A percentile compares a stretch with the other conserved stretches of the same genome.
Conservation (phyloP, 2,329 filamentous ascomycete genomes). For the Camillea tinctor region DNA sequence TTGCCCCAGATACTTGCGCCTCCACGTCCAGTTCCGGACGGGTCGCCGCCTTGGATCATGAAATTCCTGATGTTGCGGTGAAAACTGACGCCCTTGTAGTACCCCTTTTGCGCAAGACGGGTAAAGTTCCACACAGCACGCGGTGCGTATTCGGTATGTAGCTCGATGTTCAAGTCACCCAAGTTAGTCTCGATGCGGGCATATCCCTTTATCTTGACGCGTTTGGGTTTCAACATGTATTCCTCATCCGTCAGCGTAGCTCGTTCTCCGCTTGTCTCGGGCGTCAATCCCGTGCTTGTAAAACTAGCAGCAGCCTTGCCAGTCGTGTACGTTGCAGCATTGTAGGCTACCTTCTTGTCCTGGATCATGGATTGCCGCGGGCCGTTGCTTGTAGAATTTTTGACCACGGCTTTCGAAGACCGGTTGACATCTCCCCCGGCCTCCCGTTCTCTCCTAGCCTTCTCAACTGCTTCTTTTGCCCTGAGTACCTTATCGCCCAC, state of each 20-base stretch:
- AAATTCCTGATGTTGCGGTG: constrained; percentile 94
- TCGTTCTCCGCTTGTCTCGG: constrained; percentile 83
- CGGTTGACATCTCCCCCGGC: constrained; percentile 59
- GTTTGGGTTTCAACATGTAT: constrained; percentile 89
- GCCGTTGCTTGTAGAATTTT: constrained; percentile 29
- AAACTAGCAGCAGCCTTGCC: constrained; percentile 90
- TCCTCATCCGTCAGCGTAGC: constrained; percentile 90
- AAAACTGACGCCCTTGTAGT: constrained; percentile 81
- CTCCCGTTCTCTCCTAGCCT: constrained; percentile 73
- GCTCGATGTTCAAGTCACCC: constrained; percentile 82
- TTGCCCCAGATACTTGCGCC: constrained; percentile 91
- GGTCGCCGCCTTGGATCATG: constrained; percentile 97
- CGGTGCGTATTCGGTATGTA: constrained; percentile 87
- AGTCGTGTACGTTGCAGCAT: constrained; percentile 87
- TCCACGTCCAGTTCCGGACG: constrained; percentile 87
- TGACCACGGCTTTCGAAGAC: constrained; percentile 43
- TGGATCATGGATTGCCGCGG: constrained; percentile 46
- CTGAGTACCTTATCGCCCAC: constrained; percentile 79
- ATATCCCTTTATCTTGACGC: constrained; percentile 88
- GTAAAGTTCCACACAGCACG: constrained; percentile 98
- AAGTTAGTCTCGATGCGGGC: constrained; percentile 84
- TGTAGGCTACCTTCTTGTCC: constrained; percentile 67
- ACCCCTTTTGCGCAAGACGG: constrained; percentile 80
- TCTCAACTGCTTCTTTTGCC: constrained; percentile 91
- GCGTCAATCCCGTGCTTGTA: constrained; percentile 90